Conservation (phyloP, 2,329 filamentous ascomycete genomes). For the Alternaria panax region DNA sequence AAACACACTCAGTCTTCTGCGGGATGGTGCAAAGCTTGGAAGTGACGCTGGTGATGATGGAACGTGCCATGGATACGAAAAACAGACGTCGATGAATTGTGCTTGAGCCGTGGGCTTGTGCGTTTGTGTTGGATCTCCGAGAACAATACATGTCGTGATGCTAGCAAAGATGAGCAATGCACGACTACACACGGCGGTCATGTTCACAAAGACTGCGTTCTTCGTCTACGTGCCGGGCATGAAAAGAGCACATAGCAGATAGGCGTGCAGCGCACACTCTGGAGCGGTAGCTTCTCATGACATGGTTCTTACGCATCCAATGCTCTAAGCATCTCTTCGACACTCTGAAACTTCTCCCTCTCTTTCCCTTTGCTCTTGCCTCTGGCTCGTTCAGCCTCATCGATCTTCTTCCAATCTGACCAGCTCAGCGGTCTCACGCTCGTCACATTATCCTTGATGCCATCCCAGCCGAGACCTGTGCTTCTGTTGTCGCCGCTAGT, state of each 20-base stretch:
- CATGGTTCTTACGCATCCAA: conserved; percentile 35
- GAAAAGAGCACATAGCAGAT: neutral
- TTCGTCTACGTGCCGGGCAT: too few relatives aligned
- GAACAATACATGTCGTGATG: too few relatives aligned
- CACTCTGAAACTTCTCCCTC: conserved; percentile 70
- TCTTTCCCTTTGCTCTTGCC: conserved; percentile 75
- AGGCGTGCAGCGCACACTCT: too few relatives aligned
- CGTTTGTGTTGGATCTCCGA: too few relatives aligned
- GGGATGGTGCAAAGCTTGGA: neutral
- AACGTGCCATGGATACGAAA: too few relatives aligned
- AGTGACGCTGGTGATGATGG: neutral
- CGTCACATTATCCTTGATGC: conserved; percentile 68
- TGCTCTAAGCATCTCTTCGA: conserved; percentile 65
- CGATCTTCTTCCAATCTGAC: conserved; percentile 87
- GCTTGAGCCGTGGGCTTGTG: too few relatives aligned
- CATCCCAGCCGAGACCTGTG: conserved; percentile 75
- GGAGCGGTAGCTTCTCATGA: neutral
- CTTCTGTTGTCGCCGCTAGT: conserved; percentile 42
- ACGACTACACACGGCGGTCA: too few relatives aligned
- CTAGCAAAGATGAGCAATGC: too few relatives aligned
- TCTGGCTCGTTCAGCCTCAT: conserved; percentile 73
- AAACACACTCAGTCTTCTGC: neutral
- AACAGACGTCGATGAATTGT: too few relatives aligned
- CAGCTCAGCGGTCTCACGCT: conserved; percentile 73
- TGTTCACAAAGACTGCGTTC: too few relatives aligned